Evolutionary conservation across 441 rosid genomes (phyloP), one percentile per base, ranked within the genome.

Genomic region (Dalechampia spathulata): DNA sequence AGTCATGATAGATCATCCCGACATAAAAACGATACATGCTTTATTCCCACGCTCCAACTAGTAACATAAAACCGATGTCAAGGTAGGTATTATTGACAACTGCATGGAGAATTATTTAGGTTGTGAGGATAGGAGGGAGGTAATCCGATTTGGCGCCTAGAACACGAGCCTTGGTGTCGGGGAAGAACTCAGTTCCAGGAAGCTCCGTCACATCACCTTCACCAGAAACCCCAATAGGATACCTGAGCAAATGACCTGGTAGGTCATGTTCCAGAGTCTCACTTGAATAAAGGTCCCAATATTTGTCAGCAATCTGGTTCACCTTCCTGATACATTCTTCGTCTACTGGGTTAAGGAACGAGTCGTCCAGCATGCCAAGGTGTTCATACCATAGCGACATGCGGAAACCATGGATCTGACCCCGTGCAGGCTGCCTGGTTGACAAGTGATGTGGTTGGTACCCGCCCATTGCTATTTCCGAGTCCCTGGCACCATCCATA

Each of bases 381-480:
- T 93, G 99, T 62, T 93, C 99, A 7, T 93, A 87, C 99, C 99
- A 93, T 30, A 93, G 66, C 13, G 96, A 54, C 95, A 93, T 73
- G 6, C 99, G 96, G 87, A 93, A 93, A 3, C 99, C 99, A 57
- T 90, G 99, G 73, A 93, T 58, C 72, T 93, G 95, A 32, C 99
- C 99, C 27, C 96, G 78, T 23, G 99, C 95, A 9, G 97, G 95
- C 75, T 85, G 85, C 67, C 87, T 82, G 21, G 62, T 52, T 19
- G 96, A 74, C 72, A 93, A 67, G 72, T 93, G 97, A 71, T 83
- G 79, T 49, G 99, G 96, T 65, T 93, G 99, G 71, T 76, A 93
- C 10, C 75, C 97, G 70, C 99, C 99, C 97, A 93, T 93, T 30
- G 99, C 99, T 52, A 93, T 93, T 75, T 93, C 99, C 3, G 96